Evolutionary conservation across 495 filamentous ascomycete species (phyloP).

Genomic region (Sordaria brevicollis): DNA sequence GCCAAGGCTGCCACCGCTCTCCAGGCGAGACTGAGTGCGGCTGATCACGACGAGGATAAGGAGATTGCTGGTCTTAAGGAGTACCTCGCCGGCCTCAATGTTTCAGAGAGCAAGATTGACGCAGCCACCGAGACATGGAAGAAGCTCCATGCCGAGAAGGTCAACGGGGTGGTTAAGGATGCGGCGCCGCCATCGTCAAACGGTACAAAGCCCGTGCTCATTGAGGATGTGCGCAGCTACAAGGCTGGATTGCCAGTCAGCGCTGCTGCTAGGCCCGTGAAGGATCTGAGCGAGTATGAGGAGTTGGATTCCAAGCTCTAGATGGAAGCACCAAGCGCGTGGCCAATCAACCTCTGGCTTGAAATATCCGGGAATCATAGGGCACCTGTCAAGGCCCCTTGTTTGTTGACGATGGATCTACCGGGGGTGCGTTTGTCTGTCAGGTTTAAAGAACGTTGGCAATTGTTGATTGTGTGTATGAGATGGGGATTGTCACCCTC

Average conservation of each 20-base stretch:
- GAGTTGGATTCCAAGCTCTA: conserved; percentile 65
- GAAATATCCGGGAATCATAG: background rate
- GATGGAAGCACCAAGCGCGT: background rate
- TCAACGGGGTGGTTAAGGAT: conserved; percentile 27
- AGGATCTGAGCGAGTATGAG: conserved; percentile 69
- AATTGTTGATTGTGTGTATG: background rate
- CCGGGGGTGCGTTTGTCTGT: background rate
- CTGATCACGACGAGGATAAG: conserved; percentile 20
- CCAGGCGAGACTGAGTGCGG: conserved; percentile 24
- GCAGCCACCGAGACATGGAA: conserved; percentile 22
- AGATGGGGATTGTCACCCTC: background rate
- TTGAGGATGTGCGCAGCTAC: conserved; percentile 66
- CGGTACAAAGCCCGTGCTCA: conserved; percentile 37
- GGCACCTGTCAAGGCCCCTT: background rate
- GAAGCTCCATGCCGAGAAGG: conserved; percentile 42
- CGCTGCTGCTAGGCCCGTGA: conserved; percentile 58
- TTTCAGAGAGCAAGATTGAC: conserved; percentile 24
- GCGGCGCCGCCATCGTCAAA: conserved; percentile 31
- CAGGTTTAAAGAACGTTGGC: background rate
- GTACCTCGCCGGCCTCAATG: conserved; percentile 24
- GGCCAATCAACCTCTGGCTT: background rate
- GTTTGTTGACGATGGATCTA: background rate
- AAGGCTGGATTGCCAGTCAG: conserved; percentile 62
- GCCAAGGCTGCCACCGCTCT: conserved; percentile 20
- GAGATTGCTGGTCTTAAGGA: conserved; percentile 24